Evolutionary conservation across 2,329 filamentous ascomycete genomes (phyloP), one percentile per base, ranked within the genome.

Genomic region (Fusarium mundagurra): DNA sequence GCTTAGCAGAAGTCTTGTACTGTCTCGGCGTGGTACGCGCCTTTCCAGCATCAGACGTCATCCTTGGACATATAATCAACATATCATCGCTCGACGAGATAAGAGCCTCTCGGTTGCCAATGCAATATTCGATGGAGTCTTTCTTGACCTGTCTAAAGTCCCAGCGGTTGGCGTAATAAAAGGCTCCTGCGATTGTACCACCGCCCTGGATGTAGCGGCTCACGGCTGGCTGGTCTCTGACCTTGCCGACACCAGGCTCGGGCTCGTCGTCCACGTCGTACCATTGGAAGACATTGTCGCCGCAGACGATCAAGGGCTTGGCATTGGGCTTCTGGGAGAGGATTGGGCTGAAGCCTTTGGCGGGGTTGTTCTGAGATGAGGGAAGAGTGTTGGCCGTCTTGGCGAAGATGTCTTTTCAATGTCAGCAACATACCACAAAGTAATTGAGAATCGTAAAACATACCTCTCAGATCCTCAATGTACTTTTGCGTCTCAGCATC

Each of bases 221-320:
- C 1, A 59, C 64, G 0, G 29, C 24, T 16, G 36, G 43, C 4
- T 68, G 66, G 11, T 68, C 66, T 22, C 39, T 20, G 3, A 68
- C 54, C n/a, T 44, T 68, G 13, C 66, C 66, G 9, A 62, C 31
- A 5, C 47, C 64, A 0, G 66, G 64, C 13, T 53, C 64, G 1
- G 66, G 64, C 12, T 68, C 66, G 3, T 68, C 17, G 1, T 68
- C 64, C 1, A 58, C 54, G 24, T 67, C 66, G 2, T 48, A 38
- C 66, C 66, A 68, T 3, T 68, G 29, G 7, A 43, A 68, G 5
- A 62, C 41, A 8, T 12, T 34, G 4, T 68, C 66, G 0, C 66
- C 66, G 1, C 66, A 68, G 12, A 60, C 31, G 2, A 68, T 54
- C 4, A 68, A 18, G 3, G 66, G 66, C 20, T 68, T 68, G 1